phyloP scores from a whole-genome alignment of 345 rosid genomes.

The Atalantia buxifolia region DNA sequence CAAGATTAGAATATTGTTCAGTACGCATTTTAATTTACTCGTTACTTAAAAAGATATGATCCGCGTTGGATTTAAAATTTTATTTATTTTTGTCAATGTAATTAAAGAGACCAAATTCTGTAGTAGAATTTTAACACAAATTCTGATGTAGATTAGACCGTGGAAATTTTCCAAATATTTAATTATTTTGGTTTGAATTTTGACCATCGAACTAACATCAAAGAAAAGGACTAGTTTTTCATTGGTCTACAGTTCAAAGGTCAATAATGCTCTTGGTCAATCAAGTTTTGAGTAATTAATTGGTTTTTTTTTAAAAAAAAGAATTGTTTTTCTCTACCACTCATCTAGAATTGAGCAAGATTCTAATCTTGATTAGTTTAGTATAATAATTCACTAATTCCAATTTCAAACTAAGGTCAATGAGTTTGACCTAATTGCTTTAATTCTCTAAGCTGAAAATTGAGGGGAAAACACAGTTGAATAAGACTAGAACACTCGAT shows the following conservation, averaged over 20 bases:
- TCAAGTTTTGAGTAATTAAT: neutral
- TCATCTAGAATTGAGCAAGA: neutral
- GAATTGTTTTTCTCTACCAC: neutral
- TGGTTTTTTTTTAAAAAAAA: neutral
- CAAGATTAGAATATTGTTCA: neutral
- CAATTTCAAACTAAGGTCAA: neutral
- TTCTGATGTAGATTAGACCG: neutral
- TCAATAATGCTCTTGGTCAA: slow-evolving; percentile 2
- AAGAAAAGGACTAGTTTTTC: neutral
- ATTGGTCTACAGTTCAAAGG: neutral
- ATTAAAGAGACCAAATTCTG: neutral
- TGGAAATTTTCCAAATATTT: neutral
- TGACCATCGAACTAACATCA: neutral
- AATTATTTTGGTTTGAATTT: neutral
- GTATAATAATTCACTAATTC: neutral
- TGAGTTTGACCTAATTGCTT: slow-evolving; percentile 15
- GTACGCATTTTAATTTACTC: too few species aligned
- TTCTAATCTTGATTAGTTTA: neutral
- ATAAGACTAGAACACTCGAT: neutral
- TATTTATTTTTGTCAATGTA: neutral
- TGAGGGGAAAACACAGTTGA: neutral
- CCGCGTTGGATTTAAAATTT: too few species aligned
- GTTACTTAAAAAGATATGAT: neutral
- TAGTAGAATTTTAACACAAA: neutral
- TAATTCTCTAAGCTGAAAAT: neutral